Conservation (phyloP, 2,329 filamentous ascomycete species). For the Venturia carpophila region DNA sequence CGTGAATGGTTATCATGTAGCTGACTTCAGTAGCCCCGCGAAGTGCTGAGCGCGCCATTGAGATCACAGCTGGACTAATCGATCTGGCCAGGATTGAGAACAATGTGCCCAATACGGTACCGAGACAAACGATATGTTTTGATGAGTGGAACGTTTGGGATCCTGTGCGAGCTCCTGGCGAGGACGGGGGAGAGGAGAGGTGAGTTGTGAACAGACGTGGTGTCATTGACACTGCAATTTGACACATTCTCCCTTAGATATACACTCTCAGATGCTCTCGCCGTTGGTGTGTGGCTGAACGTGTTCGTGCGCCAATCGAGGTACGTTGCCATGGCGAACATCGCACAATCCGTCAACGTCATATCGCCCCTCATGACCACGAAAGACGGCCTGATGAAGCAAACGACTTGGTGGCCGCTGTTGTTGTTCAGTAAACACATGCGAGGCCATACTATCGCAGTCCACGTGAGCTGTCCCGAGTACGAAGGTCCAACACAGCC, state of each 20-base stretch:
- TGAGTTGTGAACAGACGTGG: conserved; percentile 27
- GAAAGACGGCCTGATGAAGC: conserved; percentile 54
- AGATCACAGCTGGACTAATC: conserved; percentile 60
- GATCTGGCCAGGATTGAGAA: conserved; percentile 68
- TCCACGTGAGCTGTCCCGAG: conserved; percentile 54
- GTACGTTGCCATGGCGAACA: conserved; percentile 68
- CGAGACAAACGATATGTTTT: conserved; percentile 65
- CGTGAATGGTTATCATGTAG: conserved; percentile 29
- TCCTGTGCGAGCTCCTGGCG: conserved; percentile 60
- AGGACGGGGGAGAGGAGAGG: conserved; percentile 62
- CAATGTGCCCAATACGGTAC: conserved; percentile 50
- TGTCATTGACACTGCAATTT: not conserved
- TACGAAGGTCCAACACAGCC: conserved; percentile 63
- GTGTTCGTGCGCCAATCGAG: conserved; percentile 65
- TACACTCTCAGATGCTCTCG: conserved; percentile 66
- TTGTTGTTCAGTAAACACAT: conserved; percentile 63
- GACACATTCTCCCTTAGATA: conserved; percentile 31
- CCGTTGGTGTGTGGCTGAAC: conserved; percentile 68
- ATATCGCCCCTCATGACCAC: conserved; percentile 70
- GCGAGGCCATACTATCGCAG: conserved; percentile 61
- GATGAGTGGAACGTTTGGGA: conserved; percentile 86
- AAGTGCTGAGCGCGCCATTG: conserved; percentile 64
- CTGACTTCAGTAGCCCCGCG: conserved; percentile 54
- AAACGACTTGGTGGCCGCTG: conserved; percentile 69
- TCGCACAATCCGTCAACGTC: conserved; percentile 71